Base-by-base conservation (phyloP, 2,329 filamentous ascomycete species). In the Phaeosphaeria sp. region DNA sequence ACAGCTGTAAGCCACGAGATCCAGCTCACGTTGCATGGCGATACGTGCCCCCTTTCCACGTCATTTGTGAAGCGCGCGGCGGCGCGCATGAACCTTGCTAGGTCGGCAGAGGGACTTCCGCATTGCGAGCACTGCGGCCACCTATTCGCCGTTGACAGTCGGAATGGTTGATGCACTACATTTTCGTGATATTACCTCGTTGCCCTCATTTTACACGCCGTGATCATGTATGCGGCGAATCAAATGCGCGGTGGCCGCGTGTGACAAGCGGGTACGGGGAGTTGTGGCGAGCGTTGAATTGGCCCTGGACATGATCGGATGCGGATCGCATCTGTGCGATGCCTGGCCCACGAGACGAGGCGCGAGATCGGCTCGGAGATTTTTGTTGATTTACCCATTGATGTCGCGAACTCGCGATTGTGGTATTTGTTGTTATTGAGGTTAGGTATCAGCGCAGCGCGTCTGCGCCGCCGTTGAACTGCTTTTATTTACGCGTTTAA, bases 331-430 rank as follows among this genome's bases (percentile, higher is more conserved):
- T 51, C 49, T 51, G 49, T 51, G 49, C 49, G 27, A 53, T 53
- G 51, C 51, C 18, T 39, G 21, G 44, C 22, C 21, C 44, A 46
- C 44, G 44, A 46, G 44, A 46, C 44, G 44, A 27, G 44, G n/a
- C 7, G 22, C 49, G 43, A n/a, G 59, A 56, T 63, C 53, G 45
- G 49, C 62, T 54, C 60, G 60, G 60, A 63, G 60, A 63, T 36
- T 36, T 36, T 36, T 13, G 30, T 30, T 56, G 60, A 56, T 55
- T 46, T 36, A 25, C 36, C n/a, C 42, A 55, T 24, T 24, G 22
- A 2, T n/a, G n/a, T 46, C 22, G 21, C 20, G 13, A 25, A 6
- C 27, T 20, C 15, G 15, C 17, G n/a, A n/a, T 22, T 21, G 21
- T 46, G n/a, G 22, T 27, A 27, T 49, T 48, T 56, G 44, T n/a